These are phyloP conservation scores for Volvox carteri DNA, from an alignment of 163 green algal genomes.

Conservation along the genomic window DNA sequence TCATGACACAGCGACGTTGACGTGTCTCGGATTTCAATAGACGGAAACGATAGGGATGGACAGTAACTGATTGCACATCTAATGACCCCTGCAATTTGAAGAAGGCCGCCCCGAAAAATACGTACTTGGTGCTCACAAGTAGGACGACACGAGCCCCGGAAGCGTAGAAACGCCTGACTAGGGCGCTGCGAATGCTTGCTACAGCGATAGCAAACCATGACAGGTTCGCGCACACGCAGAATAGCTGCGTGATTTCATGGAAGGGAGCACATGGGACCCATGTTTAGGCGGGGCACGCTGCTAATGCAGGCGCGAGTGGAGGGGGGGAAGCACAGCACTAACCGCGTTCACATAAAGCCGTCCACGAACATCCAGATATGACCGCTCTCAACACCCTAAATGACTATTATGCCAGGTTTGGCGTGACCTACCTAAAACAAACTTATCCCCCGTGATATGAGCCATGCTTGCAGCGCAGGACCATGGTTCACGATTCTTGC, in stretches of 20 bases:
- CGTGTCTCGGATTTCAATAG: too few relatives aligned
- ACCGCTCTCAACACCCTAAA: too few relatives aligned
- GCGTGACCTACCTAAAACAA: too few relatives aligned
- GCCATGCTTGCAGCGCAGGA: neutral
- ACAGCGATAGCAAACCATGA: neutral
- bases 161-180: neutral
- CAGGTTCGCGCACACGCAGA: neutral
- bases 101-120: neutral
- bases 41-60: too few relatives aligned
- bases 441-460: neutral
- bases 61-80: too few relatives aligned
- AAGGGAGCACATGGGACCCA: too few relatives aligned
- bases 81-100: too few relatives aligned
- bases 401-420: too few relatives aligned
- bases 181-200: neutral
- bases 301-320: neutral
- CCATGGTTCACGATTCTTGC: neutral
- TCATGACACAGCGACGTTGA: too few relatives aligned
- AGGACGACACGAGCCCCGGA: neutral
- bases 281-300: neutral
- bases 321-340: too few relatives aligned
- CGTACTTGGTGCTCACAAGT: constrained; percentile 26
- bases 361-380: too few relatives aligned
- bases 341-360: too few relatives aligned
- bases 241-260: constrained; percentile 2